Evolutionary conservation across 169 alveolate genomes (phyloP), one percentile per base, ranked within the genome.

Genomic region (Eimeria brunetti): DNA sequence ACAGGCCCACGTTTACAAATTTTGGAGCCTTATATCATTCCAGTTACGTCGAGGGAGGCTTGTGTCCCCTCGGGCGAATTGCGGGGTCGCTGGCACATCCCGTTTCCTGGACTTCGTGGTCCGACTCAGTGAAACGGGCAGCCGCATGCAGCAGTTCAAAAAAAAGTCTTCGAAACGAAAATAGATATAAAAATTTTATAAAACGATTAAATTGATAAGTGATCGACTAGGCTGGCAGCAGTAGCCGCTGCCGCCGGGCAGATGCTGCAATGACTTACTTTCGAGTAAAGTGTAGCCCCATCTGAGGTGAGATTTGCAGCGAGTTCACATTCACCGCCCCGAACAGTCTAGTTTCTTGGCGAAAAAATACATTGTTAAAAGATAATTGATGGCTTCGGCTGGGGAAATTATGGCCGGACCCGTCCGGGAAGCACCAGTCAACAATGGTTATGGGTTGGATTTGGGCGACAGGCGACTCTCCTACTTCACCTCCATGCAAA

Each of bases 31-130:
- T 49, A 56, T 22, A 36, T 56, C 71, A 81, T 6, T 30, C 73
- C 18, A 51, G 64, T 56, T 60, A 76, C 86, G 22, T 76, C 86
- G 60, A 56, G 89, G 67, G 24, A 22, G 89, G 44, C 44, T 36
- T 81, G 38, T 81, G 89, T 81, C 89, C 60, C 80, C 20, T 36
- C 53, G 80, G 80, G 80, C 81, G 64, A 38, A 12, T 58, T 58
- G 80, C 92, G 78, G 78, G 80, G 78, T 80, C 80, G 76, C 80
- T 85, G 92, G 92, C 80, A 60, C 64, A 38, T 85, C 64, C 73
- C 90, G 44, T 30, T 58, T 85, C 81, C 78, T 20, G 14, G 71
- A 41, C 81, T 49, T 58, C 92, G 49, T 30, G 81, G 60, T 20
- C 78, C 71, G 92, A 81, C 81, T 41, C 92, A 38, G 51, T 58